Percentiles rank a stretch among this genome's conserved stretches.
These are phyloP conservation scores for Aureobasidium sp. DNA, from an alignment of 2,329 filamentous ascomycete species.

Conservation along the genomic window DNA sequence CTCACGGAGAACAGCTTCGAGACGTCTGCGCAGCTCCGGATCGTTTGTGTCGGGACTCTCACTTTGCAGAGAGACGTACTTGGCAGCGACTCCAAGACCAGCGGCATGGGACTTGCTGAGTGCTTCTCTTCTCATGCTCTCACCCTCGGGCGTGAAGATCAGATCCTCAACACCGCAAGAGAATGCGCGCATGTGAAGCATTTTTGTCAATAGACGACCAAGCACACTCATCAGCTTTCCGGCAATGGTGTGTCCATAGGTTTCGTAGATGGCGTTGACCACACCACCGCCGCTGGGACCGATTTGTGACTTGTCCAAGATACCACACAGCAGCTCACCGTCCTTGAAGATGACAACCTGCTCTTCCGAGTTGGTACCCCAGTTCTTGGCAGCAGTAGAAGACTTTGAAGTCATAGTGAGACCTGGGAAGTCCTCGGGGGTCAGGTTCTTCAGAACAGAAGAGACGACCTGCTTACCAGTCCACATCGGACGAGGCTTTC, in stretches of 20 bases:
- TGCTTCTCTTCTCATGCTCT: constrained; percentile 61
- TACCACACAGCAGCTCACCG: constrained; percentile 81
- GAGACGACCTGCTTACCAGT: constrained; percentile 95
- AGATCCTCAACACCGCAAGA: constrained; percentile 97
- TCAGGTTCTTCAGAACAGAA: constrained; percentile 87
- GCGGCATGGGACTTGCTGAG: constrained; percentile 60
- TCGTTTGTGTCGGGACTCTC: constrained; percentile 56
- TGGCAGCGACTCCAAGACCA: constrained; percentile 72
- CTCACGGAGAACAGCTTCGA: constrained; percentile 87
- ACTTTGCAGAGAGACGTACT: constrained; percentile 78
- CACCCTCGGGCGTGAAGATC: constrained; percentile 72
- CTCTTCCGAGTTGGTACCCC: constrained; percentile 70
- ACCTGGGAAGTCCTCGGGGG: constrained; percentile 65
- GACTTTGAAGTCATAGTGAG: constrained; percentile 75
- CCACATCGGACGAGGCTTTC: constrained; percentile 78
- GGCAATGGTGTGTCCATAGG: constrained; percentile 80
- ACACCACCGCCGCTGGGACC: constrained; percentile 81
- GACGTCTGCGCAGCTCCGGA: constrained; percentile 63
- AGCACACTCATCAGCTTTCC: constrained; percentile 84
- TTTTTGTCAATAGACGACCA: constrained; percentile 80
- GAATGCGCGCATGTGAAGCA: constrained; percentile 89
- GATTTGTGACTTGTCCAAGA: constrained; percentile 92
- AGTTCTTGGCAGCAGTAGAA: constrained; percentile 69
- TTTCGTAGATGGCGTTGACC: constrained; percentile 86
- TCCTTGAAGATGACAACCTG: constrained; percentile 74